Evolutionary conservation across 441 rosid species (phyloP), one percentile per base, ranked within the genome.

Genomic region (Euphorbia corollata): DNA sequence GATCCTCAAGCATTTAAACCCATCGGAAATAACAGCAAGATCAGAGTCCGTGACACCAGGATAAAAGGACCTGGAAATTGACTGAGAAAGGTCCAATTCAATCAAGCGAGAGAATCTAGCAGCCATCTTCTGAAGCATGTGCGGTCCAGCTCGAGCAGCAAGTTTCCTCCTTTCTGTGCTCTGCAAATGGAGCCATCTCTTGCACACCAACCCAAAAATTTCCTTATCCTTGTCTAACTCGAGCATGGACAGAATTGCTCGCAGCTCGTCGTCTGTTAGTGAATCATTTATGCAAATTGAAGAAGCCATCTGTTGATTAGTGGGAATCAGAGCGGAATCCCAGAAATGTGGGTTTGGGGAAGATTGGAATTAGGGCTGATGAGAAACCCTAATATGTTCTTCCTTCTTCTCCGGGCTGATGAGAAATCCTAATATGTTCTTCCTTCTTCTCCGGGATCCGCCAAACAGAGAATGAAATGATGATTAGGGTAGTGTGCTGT

Each of bases 21-120:
- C 96, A 60, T 75, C 73, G 39, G 96, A 84, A 67, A 93, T 80
- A 16, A 89, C 89, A 59, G 81, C 68, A 22, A 93, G 92, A 80
- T 91, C 97, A 57, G 91, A 84, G 69, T 93, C 99, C 18, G 96
- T 86, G 34, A 91, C 86, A 3, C 99, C 99, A 5, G 97, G 99
- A 73, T 80, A 89, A 75, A 86, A 91, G 0, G 97, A 91, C 80
- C 97, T 82, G 41, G 97, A 91, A 48, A 77, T 22, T 9, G 99
- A 89, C 93, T 91, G 96, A 72, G 93, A 91, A 72, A 91, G 87
- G 75, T 93, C 96, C 79, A 93, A 77, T 66, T 93, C 93, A 12
- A 83, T 60, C 61, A 89, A 80, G 18, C 81, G 77, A 34, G 87
- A 80, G 79, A 93, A 93, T 79, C 99, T 85, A 8, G 84, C 78